Conservation (phyloP, 495 filamentous ascomycete genomes). For the Neurospora sp. region DNA sequence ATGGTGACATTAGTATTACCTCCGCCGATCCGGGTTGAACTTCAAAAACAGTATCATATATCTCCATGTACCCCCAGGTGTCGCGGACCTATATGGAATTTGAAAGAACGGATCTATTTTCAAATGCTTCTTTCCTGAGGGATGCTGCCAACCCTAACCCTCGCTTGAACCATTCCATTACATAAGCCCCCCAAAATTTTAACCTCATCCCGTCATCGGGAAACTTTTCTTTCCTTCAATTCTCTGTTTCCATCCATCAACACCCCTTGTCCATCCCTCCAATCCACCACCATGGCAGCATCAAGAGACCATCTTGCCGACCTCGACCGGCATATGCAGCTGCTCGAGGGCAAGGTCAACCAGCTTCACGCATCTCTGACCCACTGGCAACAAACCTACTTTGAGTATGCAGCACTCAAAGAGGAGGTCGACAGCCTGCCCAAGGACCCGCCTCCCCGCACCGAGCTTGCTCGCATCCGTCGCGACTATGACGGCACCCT, state of each 20-base stretch:
- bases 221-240: background rate
- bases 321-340: constrained; percentile 64
- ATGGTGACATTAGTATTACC: background rate
- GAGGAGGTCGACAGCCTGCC: constrained; percentile 55
- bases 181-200: background rate
- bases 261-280: background rate
- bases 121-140: background rate
- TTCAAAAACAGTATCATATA: background rate
- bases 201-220: background rate
- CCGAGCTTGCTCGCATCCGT: constrained; percentile 31
- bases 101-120: background rate
- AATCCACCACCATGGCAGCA: constrained; percentile 13
- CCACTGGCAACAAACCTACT: constrained; percentile 82
- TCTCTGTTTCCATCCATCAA: background rate
- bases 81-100: background rate
- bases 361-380: constrained; percentile 67
- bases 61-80: background rate
- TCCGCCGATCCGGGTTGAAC: background rate
- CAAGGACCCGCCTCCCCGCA: constrained; percentile 41
- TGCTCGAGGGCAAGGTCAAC: constrained; percentile 64
- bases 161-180: background rate
- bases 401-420: constrained; percentile 81
- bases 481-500: constrained; percentile 33
- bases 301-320: constrained; percentile 38
- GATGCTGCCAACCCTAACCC: background rate